Evolutionary conservation across 345 rosid genomes (phyloP).

Genomic region (Rubroshorea leprosula): DNA sequence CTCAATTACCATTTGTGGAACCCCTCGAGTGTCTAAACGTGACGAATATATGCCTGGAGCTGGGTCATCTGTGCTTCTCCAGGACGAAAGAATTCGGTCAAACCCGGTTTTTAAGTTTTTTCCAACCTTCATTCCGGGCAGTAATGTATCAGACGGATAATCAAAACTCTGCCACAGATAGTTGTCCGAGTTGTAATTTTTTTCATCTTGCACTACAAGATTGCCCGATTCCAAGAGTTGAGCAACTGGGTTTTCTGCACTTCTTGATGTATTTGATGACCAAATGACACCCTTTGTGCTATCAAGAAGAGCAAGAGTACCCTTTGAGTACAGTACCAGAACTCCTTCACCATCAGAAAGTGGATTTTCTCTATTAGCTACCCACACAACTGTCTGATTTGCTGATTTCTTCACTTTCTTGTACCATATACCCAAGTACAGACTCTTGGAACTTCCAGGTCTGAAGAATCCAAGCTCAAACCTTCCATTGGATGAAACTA

Average conservation of each 20-base stretch:
- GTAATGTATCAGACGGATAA: no score
- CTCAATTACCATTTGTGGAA: no score
- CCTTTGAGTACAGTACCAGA: slow-evolving; percentile 22
- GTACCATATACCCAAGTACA: slow-evolving; percentile 12
- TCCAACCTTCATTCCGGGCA: no score
- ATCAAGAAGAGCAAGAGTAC: slow-evolving; percentile 17
- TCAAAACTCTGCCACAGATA: no score
- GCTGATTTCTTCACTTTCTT: neutral
- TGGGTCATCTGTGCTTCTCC: slow-evolving; percentile 43
- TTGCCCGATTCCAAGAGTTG: no score
- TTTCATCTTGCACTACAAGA: no score
- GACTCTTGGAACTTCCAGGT: neutral
- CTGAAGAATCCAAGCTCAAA: slow-evolving; percentile 14
- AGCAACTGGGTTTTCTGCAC: no score
- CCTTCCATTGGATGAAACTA: slow-evolving; percentile 26
- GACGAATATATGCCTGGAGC: slow-evolving; percentile 19
- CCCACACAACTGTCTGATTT: slow-evolving; percentile 32
- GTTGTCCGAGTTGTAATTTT: no score
- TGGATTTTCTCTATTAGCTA: slow-evolving; percentile 37
- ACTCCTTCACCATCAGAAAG: slow-evolving; percentile 24
- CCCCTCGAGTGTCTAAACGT: slow-evolving; percentile 29
- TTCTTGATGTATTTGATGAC: no score
- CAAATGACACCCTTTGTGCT: slow-evolving; percentile 10
- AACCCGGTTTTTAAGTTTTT: slow-evolving; percentile 25
- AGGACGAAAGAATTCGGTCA: slow-evolving; percentile 29